Conservation (phyloP, 2,329 filamentous ascomycete genomes). For the Alternaria gansuensis region DNA sequence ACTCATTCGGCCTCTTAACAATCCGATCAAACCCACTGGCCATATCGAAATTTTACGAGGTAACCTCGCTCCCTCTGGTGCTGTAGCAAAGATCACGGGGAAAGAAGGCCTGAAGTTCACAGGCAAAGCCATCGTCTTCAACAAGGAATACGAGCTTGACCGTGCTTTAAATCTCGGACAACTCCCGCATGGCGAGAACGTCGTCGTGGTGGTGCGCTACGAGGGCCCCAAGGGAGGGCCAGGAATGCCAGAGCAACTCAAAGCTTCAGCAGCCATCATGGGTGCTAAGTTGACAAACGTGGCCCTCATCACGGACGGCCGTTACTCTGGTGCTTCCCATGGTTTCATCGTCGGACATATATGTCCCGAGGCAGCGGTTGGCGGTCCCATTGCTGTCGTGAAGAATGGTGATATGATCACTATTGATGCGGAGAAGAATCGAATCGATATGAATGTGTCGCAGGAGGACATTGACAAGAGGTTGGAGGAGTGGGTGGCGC, state of each 20-base stretch:
- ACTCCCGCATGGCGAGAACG: constrained; percentile 77
- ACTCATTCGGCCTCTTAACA: constrained; percentile 81
- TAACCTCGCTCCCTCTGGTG: constrained; percentile 86
- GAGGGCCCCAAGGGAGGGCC: constrained; percentile 93
- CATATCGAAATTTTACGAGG: constrained; percentile 89
- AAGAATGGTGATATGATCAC: constrained; percentile 81
- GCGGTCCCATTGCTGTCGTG: constrained; percentile 87
- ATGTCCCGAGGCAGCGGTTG: constrained; percentile 86
- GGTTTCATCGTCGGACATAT: constrained; percentile 96
- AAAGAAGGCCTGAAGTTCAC: constrained; percentile 88
- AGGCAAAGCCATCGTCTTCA: constrained; percentile 82
- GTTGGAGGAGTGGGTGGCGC: constrained; percentile 73
- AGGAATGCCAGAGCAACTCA: constrained; percentile 95
- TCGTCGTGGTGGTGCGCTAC: constrained; percentile 90
- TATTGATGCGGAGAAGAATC: constrained; percentile 83
- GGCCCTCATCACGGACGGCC: constrained; percentile 89
- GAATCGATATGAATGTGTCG: constrained; percentile 73
- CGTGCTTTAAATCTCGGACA: constrained; percentile 74
- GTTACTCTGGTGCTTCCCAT: constrained; percentile 87
- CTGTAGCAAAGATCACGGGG: constrained; percentile 95
- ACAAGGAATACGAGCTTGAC: constrained; percentile 84
- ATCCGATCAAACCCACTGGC: constrained; percentile 85
- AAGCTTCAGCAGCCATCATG: constrained; percentile 89
- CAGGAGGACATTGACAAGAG: constrained; percentile 75
- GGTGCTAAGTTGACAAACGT: constrained; percentile 87